These are phyloP conservation scores for Fragilariopsis cylindrus DNA, from an alignment of 108 stramenopile genomes.

Conservation along the genomic window DNA sequence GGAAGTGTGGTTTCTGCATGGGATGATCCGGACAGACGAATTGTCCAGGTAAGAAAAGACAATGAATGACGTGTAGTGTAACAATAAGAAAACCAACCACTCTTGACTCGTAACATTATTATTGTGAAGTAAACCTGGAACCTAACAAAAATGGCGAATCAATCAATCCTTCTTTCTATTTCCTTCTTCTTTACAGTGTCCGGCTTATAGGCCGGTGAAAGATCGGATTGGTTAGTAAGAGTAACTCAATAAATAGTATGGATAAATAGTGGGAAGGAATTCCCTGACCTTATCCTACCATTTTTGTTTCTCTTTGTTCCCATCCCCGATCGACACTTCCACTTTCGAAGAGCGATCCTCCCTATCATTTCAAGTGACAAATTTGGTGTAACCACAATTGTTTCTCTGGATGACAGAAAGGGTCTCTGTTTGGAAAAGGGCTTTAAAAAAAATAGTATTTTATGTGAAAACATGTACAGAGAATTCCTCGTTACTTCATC, in stretches of 20 bases:
- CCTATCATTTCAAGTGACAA: background rate
- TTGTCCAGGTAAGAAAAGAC: constrained; percentile 47
- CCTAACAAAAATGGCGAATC: background rate
- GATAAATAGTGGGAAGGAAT: constrained; percentile 22
- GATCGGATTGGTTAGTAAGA: constrained; percentile 15
- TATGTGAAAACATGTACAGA: constrained; percentile 8
- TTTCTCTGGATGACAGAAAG: background rate
- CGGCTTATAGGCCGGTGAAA: constrained; percentile 35
- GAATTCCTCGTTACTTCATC: background rate
- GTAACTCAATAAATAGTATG: constrained; percentile 20
- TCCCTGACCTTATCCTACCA: constrained; percentile 9
- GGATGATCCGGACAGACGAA: constrained; percentile 85
- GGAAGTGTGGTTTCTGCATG: constrained; percentile 84
- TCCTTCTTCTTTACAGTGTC: constrained; percentile 15
- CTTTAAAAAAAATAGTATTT: background rate
- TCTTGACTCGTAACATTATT: background rate
- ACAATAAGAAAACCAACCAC: background rate
- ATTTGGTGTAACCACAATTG: background rate
- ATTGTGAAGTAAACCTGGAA: background rate
- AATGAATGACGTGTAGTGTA: background rate
- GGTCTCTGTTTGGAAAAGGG: constrained; percentile 15
- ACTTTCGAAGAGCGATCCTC: constrained; percentile 13
- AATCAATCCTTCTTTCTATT: background rate
- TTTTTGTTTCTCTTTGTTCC: constrained; percentile 7
- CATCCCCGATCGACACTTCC: constrained; percentile 23